Conservation (phyloP, 768 basidiomycete genomes). For the Tricholoma matsutake region DNA sequence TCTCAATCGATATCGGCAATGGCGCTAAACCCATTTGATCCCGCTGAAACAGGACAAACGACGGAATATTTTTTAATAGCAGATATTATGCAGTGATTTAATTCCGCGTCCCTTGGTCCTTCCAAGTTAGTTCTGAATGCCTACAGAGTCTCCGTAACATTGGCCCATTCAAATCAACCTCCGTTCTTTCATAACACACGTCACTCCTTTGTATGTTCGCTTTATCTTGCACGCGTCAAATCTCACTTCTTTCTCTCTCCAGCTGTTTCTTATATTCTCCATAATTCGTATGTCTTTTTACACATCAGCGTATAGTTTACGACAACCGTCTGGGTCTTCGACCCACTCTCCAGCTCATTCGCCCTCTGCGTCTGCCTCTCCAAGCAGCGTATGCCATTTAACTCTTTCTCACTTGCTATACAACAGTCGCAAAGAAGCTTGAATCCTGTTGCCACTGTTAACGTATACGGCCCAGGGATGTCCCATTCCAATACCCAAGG, state of each 20-base stretch:
- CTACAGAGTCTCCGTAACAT: background rate
- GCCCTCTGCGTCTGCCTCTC: conserved; percentile 56
- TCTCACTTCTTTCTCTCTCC: conserved; percentile 19
- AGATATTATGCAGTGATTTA: conserved; percentile 24
- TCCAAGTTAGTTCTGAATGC: conserved; percentile 6
- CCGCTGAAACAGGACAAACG: conserved; percentile 34
- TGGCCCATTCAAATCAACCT: background rate
- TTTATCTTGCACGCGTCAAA: conserved; percentile 27
- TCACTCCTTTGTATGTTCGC: conserved; percentile 19
- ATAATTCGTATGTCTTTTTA: conserved; percentile 12
- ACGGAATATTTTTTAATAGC: conserved; percentile 28
- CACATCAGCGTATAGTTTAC: conserved; percentile 16
- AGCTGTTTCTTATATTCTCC: conserved; percentile 10
- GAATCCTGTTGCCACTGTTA: conserved; percentile 34
- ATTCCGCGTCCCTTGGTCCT: conserved; percentile 16
- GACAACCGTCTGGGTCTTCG: conserved; percentile 71
- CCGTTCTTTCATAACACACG: conserved; percentile 6
- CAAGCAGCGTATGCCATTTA: conserved; percentile 45
- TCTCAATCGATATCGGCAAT: conserved; percentile 22
- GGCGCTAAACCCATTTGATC: conserved; percentile 33
- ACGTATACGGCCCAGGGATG: conserved; percentile 54
- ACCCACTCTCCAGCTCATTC: conserved; percentile 62
- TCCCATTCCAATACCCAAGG: conserved; percentile 42
- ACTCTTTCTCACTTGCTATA: background rate
- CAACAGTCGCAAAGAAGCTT: conserved; percentile 45